phyloP scores from a whole-genome alignment of 176 grass and related monocot genomes.

The Musa schizocarpa region DNA sequence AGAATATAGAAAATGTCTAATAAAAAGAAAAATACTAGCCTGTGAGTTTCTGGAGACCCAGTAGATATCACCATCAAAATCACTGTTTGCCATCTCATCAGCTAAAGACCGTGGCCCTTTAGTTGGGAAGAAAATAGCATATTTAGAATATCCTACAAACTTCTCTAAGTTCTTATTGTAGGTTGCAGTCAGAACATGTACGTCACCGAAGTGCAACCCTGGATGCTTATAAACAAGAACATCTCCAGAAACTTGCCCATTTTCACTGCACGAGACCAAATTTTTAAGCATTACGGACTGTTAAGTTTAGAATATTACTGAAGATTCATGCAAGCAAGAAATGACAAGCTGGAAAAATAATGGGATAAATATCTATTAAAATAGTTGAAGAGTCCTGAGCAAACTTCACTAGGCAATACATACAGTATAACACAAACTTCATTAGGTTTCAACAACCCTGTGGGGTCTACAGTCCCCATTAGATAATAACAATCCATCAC shows the following conservation, averaged over 20 bases:
- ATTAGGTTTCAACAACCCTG: slow-evolving; percentile 34
- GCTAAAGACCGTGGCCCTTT: slow-evolving; percentile 52
- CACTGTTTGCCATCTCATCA: slow-evolving; percentile 70
- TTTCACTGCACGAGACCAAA: slow-evolving; percentile 26
- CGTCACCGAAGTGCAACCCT: slow-evolving; percentile 64
- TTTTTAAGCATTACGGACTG: background rate
- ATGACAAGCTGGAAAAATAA: background rate
- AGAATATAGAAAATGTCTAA: background rate
- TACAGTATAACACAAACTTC: slow-evolving; percentile 72
- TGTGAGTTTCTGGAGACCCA: slow-evolving; percentile 55
- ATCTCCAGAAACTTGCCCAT: slow-evolving; percentile 46
- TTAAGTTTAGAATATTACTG: background rate
- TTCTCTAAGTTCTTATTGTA: slow-evolving; percentile 35
- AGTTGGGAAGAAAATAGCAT: slow-evolving; percentile 56
- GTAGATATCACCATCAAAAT: slow-evolving; percentile 69
- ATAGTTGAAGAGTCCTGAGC: too few relatives aligned
- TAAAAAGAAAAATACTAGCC: slow-evolving; percentile 22
- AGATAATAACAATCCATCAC: slow-evolving; percentile 48
- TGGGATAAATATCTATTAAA: too few relatives aligned
- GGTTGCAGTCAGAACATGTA: slow-evolving; percentile 44
- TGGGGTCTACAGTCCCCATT: slow-evolving; percentile 61
- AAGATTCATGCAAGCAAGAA: background rate
- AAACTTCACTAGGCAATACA: slow-evolving; percentile 14
- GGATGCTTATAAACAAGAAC: slow-evolving; percentile 76
- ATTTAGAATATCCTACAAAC: slow-evolving; percentile 48